A percentile compares a stretch with the other conserved stretches of the same genome.
phyloP scores from a whole-genome alignment of 2,329 filamentous ascomycete genomes.

The Hymenoscyphus infarciens region DNA sequence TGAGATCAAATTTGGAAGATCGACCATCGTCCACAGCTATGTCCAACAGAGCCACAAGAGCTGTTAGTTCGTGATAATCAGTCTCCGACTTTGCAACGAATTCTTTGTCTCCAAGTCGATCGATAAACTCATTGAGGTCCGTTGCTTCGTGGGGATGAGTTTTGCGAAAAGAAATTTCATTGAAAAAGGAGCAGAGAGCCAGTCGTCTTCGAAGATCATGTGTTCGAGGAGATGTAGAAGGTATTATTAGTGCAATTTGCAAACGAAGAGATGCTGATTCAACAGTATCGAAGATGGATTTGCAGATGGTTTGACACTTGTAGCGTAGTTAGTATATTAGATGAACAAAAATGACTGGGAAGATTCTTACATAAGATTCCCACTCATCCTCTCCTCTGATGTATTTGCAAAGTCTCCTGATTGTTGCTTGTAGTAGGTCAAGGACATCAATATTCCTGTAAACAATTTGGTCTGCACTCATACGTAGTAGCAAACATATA shows the following conservation, averaged over 20 bases:
- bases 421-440: conserved; percentile 40
- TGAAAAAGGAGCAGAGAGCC: conserved; percentile 61
- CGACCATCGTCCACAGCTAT: conserved; percentile 67
- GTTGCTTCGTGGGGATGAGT: conserved; percentile 40
- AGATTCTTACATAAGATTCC: conserved; percentile 38
- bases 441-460: conserved; percentile 43
- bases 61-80: conserved; percentile 66
- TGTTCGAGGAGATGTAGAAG: conserved; percentile 46
- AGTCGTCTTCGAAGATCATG: conserved; percentile 64
- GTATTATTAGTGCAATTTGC: conserved; percentile 56
- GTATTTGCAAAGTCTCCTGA: conserved; percentile 43
- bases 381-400: conserved; percentile 39
- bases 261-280: conserved; percentile 50
- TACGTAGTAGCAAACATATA: conserved; percentile 48
- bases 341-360: background rate
- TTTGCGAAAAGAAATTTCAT: conserved; percentile 43
- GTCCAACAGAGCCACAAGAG: conserved; percentile 66
- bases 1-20: conserved; percentile 31
- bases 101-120: conserved; percentile 45
- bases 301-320: conserved; percentile 49
- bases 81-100: conserved; percentile 54
- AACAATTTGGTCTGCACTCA: conserved; percentile 53
- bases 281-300: conserved; percentile 46
- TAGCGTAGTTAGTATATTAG: conserved; percentile 14
- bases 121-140: conserved; percentile 41